A percentile compares a stretch with the other conserved stretches of the same genome.
Conservation (phyloP, 2,329 filamentous ascomycete species). For the Beauveria pseudobassiana region DNA sequence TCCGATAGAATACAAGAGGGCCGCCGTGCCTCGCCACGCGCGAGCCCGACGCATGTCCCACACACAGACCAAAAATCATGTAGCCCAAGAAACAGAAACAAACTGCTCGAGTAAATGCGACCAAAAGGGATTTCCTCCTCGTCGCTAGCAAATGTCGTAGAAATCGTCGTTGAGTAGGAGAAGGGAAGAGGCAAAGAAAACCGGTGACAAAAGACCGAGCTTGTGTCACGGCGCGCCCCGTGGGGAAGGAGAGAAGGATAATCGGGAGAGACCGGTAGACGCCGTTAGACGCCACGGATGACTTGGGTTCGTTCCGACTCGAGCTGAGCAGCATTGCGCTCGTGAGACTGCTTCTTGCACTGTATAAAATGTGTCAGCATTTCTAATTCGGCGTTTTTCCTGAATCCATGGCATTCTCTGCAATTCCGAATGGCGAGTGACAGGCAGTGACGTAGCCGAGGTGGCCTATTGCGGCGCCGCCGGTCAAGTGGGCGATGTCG, state of each 20-base stretch:
- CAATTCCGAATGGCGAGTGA: not conserved
- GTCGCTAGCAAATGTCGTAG: constrained; percentile 9
- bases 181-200: not conserved
- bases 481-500: not conserved
- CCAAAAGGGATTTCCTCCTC: not conserved
- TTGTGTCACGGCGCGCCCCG: not conserved
- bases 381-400: not conserved
- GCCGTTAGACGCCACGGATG: constrained; percentile 75
- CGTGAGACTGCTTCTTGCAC: constrained; percentile 96
- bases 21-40: not conserved
- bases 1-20: constrained; percentile 9
- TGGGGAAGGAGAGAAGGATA: not conserved
- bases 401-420: too few species aligned
- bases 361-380: constrained; percentile 24
- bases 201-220: not conserved
- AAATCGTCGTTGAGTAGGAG: constrained; percentile 1
- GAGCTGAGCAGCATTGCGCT: constrained; percentile 86
- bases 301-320: constrained; percentile 89
- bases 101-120: not conserved
- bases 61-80: not conserved
- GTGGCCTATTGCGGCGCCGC: not conserved
- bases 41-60: not conserved
- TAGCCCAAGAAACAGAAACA: constrained; percentile 8
- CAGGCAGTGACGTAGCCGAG: constrained; percentile 11
- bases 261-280: not conserved